Evolutionary conservation across 2,329 filamentous ascomycete genomes (phyloP).

Genomic region (Mollisia scopiformis): DNA sequence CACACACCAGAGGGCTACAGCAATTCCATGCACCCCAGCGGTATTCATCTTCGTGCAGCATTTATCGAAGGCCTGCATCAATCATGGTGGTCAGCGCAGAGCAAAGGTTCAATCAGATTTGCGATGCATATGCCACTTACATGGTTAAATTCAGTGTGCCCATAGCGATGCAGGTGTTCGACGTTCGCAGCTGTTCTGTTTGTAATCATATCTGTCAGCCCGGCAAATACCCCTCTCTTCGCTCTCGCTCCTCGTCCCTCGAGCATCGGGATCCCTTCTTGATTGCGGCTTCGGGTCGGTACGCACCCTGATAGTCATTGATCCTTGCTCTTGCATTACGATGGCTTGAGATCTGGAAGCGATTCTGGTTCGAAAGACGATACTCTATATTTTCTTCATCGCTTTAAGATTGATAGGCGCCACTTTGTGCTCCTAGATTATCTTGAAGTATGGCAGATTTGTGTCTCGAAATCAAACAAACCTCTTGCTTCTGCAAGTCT

Average conservation of each 20-base stretch:
- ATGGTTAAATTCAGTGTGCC: no score
- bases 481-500: background rate
- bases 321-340: no score
- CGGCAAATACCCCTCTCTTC: background rate
- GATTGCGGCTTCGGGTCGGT: background rate
- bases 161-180: no score
- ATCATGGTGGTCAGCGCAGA: background rate
- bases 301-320: no score
- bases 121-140: background rate
- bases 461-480: background rate
- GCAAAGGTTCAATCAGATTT: background rate
- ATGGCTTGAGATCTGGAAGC: no score
- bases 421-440: no score
- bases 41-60: background rate
- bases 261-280: background rate
- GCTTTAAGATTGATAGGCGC: no score
- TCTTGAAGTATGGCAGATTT: no score
- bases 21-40: background rate
- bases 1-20: no score
- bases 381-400: no score
- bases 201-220: background rate
- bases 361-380: no score
- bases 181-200: background rate
- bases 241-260: background rate
- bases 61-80: background rate